A percentile compares a stretch with the other conserved stretches of the same genome.
phyloP scores from a whole-genome alignment of 2,329 filamentous ascomycete genomes.

The Blastomyces parvus region DNA sequence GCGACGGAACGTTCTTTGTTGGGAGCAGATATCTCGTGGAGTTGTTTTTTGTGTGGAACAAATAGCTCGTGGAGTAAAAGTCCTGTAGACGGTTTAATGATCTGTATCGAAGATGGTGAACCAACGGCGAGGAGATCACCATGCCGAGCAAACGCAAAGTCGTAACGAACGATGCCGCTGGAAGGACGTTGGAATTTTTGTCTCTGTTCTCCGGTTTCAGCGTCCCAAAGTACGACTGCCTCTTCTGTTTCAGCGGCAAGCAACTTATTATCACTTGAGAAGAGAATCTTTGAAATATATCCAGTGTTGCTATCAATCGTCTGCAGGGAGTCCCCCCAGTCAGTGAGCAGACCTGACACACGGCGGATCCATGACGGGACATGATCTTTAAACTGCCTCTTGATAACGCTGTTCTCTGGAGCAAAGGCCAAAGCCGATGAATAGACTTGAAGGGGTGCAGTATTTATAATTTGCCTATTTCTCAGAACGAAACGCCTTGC shows the following conservation, averaged over 20 bases:
- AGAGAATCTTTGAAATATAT: background rate
- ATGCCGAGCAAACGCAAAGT: background rate
- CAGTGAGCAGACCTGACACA: background rate
- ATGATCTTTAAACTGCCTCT: slow-evolving; percentile 17
- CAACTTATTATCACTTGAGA: background rate
- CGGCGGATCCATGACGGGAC: slow-evolving; percentile 16
- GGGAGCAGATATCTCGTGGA: background rate
- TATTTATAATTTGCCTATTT: slow-evolving; percentile 22
- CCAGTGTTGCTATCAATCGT: background rate
- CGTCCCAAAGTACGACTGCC: background rate
- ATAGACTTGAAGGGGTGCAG: slow-evolving; percentile 30
- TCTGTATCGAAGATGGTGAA: background rate
- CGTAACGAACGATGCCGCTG: background rate
- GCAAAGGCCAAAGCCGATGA: slow-evolving; percentile 26
- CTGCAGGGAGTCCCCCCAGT: background rate
- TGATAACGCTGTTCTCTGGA: slow-evolving; percentile 21
- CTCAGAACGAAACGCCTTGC: slow-evolving; percentile 24
- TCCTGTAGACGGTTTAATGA: background rate
- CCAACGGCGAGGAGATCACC: background rate
- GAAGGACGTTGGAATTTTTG: background rate
- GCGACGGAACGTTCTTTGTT: background rate
- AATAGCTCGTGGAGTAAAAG: background rate
- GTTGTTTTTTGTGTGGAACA: too few species aligned
- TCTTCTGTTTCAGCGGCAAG: background rate
- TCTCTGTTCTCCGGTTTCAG: background rate